Evolutionary conservation across 225 moss, liverwort and hornwort genomes (phyloP), one percentile per base, ranked within the genome.

Genomic region (Anthoceros angustus): DNA sequence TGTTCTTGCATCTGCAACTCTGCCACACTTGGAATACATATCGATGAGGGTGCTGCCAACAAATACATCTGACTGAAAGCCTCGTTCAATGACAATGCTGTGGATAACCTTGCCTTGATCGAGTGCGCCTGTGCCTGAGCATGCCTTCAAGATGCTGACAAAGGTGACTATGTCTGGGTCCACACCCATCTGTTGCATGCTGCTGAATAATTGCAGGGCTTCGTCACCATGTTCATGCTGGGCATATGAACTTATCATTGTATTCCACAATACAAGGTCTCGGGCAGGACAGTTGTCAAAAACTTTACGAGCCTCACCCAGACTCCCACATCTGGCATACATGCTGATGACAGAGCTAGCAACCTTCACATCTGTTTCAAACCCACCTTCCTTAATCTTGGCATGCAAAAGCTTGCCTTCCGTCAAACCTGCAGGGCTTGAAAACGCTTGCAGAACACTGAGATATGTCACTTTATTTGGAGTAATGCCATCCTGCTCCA

Each of bases 21-120:
- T 55, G 55, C 55, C 55, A 55, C 55, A 55, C 55, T 55, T 55
- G 8, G n/a, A 18, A 20, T 55, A 55, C 55, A 55, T 55, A 12
- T 23, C 23, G 7, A 55, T 23, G 6, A 55, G 55, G 23, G 55
- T 55, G 55, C 23, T 55, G 7, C 55, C 55, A 1, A 55, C 55
- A 20, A 55, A 55, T 18, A 55, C 8, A 15, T 55, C 23, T 15
- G 7, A 23, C 55, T 55, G 55, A 8, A 18, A 11, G 55, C 55
- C 55, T 55, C 55, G 5, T 32, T 32, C 32, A 32, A 1, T 32
- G 32, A 32, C 32, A 32, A 32, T 32, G 32, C 55, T 20, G 23
- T 55, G 14, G 46, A 12, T 48, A 18, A 18, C n/a, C 18, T 55
- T 15, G 7, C 23, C 55, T 55, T 55, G n/a, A 9, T 55, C 55